Percentiles rank a stretch among this genome's conserved stretches.
phyloP scores from a whole-genome alignment of 305 asterid genomes.

The Striga hermonthica region DNA sequence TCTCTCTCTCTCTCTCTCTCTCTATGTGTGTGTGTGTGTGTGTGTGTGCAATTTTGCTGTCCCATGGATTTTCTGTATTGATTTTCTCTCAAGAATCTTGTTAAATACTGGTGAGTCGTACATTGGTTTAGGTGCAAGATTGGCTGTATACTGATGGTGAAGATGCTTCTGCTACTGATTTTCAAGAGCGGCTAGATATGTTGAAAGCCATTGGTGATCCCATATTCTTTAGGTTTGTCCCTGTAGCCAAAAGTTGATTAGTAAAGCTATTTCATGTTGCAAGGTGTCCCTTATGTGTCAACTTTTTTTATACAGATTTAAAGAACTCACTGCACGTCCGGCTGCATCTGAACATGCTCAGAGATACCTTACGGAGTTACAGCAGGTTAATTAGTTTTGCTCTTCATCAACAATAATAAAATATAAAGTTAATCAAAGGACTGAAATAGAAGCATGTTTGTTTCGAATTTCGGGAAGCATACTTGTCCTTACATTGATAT shows the following conservation, averaged over 20 bases:
- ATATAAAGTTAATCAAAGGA: neutral
- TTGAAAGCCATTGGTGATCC: conserved; percentile 95
- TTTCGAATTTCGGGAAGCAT: conserved; percentile 12
- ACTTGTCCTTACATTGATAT: conserved; percentile 21
- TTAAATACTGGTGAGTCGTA: conserved; percentile 24
- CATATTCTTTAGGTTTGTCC: conserved; percentile 73
- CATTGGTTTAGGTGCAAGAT: conserved; percentile 73
- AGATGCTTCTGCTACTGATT: conserved; percentile 92
- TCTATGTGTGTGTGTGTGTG: no score
- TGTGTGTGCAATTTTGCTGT: conserved; percentile 4
- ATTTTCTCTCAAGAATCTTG: conserved; percentile 27
- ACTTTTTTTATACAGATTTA: conserved; percentile 50
- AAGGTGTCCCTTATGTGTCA: conserved; percentile 27
- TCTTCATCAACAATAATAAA: conserved; percentile 5
- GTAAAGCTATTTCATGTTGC: conserved; percentile 13
- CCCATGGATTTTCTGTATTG: conserved; percentile 11
- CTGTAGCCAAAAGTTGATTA: conserved; percentile 22
- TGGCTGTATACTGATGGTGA: conserved; percentile 99
- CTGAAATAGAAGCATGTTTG: neutral
- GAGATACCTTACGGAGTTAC: conserved; percentile 60
- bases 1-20: conserved; percentile 25
- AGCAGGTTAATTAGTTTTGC: conserved; percentile 51
- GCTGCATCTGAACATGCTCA: conserved; percentile 73
- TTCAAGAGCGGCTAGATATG: conserved; percentile 72
- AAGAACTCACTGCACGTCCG: conserved; percentile 89